phyloP scores from a whole-genome alignment of 2,329 filamentous ascomycete genomes.

The Colletotrichum eremochloae region DNA sequence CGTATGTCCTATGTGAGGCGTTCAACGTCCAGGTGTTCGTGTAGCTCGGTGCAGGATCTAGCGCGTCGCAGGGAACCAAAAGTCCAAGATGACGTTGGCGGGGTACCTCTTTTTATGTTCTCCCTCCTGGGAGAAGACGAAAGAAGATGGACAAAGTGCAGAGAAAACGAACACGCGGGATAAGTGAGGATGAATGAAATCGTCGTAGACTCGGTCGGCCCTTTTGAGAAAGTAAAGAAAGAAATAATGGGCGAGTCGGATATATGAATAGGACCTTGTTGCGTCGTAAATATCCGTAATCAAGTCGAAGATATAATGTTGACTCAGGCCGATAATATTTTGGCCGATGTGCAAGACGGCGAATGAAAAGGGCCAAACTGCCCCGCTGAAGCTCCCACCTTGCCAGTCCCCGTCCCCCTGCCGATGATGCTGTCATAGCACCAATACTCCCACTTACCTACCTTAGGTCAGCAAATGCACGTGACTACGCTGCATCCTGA shows the following conservation, averaged over 20 bases:
- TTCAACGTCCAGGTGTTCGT: neutral
- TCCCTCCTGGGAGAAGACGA: neutral
- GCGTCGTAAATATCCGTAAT: constrained; percentile 9
- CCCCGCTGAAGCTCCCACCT: constrained; percentile 26
- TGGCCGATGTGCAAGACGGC: constrained; percentile 22
- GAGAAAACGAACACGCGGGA: neutral
- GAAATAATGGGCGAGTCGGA: neutral
- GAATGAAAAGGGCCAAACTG: constrained; percentile 35
- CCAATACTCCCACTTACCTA: neutral
- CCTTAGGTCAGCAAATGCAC: constrained; percentile 8
- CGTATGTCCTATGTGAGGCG: neutral
- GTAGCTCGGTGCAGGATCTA: constrained; percentile 5
- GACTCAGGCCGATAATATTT: constrained; percentile 41
- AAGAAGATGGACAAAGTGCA: neutral
- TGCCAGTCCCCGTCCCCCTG: neutral
- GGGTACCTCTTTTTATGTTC: constrained; percentile 15
- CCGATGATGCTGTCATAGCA: constrained; percentile 17
- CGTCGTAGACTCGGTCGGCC: neutral
- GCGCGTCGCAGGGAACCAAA: constrained; percentile 14
- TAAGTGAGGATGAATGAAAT: neutral
- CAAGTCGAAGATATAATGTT: neutral
- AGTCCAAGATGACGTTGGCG: constrained; percentile 41
- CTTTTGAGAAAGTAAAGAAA: neutral
- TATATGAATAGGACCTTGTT: constrained; percentile 4
- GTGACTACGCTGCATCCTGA: constrained; percentile 10